phyloP scores from a whole-genome alignment of 2,329 filamentous ascomycete genomes.

The Diaporthe helianthi region DNA sequence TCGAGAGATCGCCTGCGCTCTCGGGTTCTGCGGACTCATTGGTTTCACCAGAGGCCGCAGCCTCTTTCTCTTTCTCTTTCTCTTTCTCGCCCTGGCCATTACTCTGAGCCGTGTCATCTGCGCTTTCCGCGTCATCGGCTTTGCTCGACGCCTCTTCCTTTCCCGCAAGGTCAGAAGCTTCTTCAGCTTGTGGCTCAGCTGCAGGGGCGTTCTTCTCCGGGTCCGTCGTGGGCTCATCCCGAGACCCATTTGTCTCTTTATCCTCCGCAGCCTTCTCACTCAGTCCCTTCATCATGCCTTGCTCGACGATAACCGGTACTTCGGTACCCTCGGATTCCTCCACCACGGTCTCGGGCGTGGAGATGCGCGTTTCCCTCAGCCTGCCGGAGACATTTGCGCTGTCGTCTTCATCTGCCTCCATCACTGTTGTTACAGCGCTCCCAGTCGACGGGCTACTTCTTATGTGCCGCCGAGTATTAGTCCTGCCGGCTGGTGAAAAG shows the following conservation, averaged over 20 bases:
- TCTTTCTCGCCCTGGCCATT: conserved; percentile 2
- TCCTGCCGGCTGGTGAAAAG: conserved; percentile 61
- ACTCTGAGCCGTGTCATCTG: not conserved
- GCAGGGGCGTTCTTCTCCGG: not conserved
- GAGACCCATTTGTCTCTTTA: conserved; percentile 20
- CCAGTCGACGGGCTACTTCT: conserved; percentile 82
- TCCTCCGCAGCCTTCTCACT: conserved; percentile 36
- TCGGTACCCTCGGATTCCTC: conserved; percentile 47
- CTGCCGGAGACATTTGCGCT: conserved; percentile 53
- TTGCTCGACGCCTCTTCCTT: conserved; percentile 37
- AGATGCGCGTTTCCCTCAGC: conserved; percentile 55
- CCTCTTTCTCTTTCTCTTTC: conserved; percentile 25
- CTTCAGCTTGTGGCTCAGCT: not conserved
- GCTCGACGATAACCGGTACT: conserved; percentile 51
- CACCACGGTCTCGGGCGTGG: conserved; percentile 61
- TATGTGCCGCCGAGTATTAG: conserved; percentile 82
- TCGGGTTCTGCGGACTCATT: conserved; percentile 22
- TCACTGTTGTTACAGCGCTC: conserved; percentile 79
- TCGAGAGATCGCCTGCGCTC: conserved; percentile 34
- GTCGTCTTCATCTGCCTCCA: conserved; percentile 83
- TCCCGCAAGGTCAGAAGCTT: not conserved
- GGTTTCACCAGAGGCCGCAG: not conserved
- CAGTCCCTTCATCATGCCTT: conserved; percentile 39
- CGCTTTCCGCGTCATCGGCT: conserved; percentile 6
- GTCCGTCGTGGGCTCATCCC: not conserved